Conservation (phyloP, 2,329 filamentous ascomycete species). For the Ophiostoma piceae region DNA sequence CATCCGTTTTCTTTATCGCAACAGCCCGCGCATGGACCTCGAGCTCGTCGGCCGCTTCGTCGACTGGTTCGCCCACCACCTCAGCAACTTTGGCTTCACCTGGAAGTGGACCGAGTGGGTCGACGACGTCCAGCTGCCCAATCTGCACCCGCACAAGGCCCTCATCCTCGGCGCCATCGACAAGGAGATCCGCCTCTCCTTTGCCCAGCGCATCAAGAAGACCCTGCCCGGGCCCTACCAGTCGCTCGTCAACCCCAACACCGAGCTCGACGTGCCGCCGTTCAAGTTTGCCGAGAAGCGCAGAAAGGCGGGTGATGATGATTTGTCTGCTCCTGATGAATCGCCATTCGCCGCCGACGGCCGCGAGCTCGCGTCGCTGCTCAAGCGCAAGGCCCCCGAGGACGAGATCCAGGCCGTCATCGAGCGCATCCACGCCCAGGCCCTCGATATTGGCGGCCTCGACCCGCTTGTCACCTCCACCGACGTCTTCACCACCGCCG, state of each 20-base stretch:
- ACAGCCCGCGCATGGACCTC: slow-evolving; percentile 74
- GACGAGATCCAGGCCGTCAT: slow-evolving; percentile 82
- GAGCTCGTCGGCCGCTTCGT: slow-evolving; percentile 83
- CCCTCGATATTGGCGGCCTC: slow-evolving; percentile 53
- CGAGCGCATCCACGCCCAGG: slow-evolving; percentile 73
- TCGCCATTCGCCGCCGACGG: slow-evolving; percentile 67
- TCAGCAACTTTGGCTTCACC: slow-evolving; percentile 98
- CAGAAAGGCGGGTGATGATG: not conserved
- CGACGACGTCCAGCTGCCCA: slow-evolving; percentile 71
- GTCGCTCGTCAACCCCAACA: slow-evolving; percentile 74
- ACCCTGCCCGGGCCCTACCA: slow-evolving; percentile 84
- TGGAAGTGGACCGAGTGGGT: slow-evolving; percentile 99
- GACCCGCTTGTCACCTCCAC: slow-evolving; percentile 83
- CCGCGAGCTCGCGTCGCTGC: slow-evolving; percentile 70
- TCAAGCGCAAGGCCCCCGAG: slow-evolving; percentile 78
- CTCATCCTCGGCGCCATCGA: slow-evolving; percentile 89
- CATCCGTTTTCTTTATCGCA: slow-evolving; percentile 85
- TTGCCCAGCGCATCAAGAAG: slow-evolving; percentile 91
- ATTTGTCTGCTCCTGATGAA: not conserved
- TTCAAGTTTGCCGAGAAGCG: slow-evolving; percentile 64
- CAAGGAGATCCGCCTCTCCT: slow-evolving; percentile 94
- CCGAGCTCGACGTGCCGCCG: slow-evolving; percentile 91
- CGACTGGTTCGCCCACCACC: slow-evolving; percentile 96
- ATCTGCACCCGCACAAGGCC: slow-evolving; percentile 81
- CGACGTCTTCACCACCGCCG: slow-evolving; percentile 87